Percentiles rank a stretch among this genome's conserved stretches.
Conservation (phyloP, 164 flowering plant genomes). For the Akebia trifoliata region DNA sequence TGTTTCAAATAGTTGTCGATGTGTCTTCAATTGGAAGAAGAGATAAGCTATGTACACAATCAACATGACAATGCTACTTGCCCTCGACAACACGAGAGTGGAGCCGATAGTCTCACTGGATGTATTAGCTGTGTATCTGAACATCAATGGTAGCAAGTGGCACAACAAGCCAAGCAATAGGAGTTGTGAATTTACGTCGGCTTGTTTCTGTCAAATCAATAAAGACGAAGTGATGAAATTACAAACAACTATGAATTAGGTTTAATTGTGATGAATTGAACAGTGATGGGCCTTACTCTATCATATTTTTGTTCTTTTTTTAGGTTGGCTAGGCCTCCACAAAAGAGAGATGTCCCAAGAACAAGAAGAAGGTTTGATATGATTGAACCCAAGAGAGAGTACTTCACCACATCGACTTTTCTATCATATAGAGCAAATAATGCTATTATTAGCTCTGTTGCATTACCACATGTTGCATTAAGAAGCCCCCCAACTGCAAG, state of each 20-base stretch:
- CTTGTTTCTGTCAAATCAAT: slow-evolving; percentile 62
- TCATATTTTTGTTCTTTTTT: slow-evolving; percentile 61
- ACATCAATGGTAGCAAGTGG: slow-evolving; percentile 66
- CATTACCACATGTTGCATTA: slow-evolving; percentile 98
- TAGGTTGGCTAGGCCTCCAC: slow-evolving; percentile 76
- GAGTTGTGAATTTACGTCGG: slow-evolving; percentile 69
- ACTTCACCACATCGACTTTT: slow-evolving; percentile 73
- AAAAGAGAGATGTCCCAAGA: slow-evolving; percentile 80
- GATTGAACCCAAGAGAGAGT: slow-evolving; percentile 86
- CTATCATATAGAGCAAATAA: slow-evolving; percentile 52
- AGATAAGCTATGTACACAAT: slow-evolving; percentile 62
- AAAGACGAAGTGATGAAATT: not conserved
- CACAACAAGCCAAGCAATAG: slow-evolving; percentile 67
- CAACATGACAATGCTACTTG: slow-evolving; percentile 75
- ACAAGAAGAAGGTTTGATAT: slow-evolving; percentile 91
- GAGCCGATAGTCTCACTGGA: slow-evolving; percentile 16
- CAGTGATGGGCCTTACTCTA: slow-evolving; percentile 55
- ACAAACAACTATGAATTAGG: not conserved
- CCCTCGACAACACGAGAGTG: slow-evolving; percentile 62
- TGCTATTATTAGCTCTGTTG: slow-evolving; percentile 88
- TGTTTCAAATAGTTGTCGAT: slow-evolving; percentile 63
- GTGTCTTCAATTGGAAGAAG: slow-evolving; percentile 77
- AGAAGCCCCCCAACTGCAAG: slow-evolving; percentile 81
- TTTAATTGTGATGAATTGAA: not conserved
- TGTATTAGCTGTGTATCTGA: slow-evolving; percentile 25